Percentiles rank a stretch among this genome's conserved stretches.
phyloP scores from a whole-genome alignment of 1,139 yeast species.

The Candida neerlandica region DNA sequence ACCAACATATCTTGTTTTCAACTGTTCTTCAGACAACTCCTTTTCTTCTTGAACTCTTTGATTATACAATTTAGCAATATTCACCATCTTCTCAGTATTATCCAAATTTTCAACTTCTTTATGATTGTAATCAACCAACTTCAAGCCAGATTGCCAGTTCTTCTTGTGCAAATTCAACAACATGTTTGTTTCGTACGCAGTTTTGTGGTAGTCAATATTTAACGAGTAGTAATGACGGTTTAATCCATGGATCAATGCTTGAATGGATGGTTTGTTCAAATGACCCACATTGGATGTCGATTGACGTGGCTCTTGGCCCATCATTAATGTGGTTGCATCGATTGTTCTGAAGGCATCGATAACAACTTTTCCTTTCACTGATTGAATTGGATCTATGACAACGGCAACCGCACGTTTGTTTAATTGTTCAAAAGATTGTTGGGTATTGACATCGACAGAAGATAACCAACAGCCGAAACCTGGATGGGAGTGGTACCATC shows the following conservation, averaged over 20 bases:
- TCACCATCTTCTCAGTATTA: conserved; percentile 79
- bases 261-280: conserved; percentile 95
- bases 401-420: conserved; percentile 96
- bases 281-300: conserved; percentile 96
- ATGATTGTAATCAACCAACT: conserved; percentile 73
- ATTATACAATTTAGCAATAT: conserved; percentile 87
- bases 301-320: conserved; percentile 98
- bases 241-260: conserved; percentile 94
- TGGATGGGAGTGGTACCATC: conserved; percentile 99
- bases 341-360: conserved; percentile 97
- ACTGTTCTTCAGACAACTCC: conserved; percentile 82
- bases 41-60: conserved; percentile 92
- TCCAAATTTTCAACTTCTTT: conserved; percentile 77
- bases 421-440: conserved; percentile 94
- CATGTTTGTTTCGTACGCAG: conserved; percentile 92
- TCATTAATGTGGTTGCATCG: conserved; percentile 84
- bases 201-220: conserved; percentile 92
- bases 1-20: conserved; percentile 95
- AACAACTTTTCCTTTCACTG: conserved; percentile 98
- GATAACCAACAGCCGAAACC: conserved; percentile 99
- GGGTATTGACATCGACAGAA: conserved; percentile 95
- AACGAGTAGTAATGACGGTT: conserved; percentile 96
- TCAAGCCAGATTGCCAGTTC: conserved; percentile 94
- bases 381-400: conserved; percentile 96
- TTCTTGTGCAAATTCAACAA: conserved; percentile 90